A percentile compares a stretch with the other conserved stretches of the same genome.
Evolutionary conservation across 495 filamentous ascomycete genomes (phyloP).

Genomic region (Talaromyces wortmannii): DNA sequence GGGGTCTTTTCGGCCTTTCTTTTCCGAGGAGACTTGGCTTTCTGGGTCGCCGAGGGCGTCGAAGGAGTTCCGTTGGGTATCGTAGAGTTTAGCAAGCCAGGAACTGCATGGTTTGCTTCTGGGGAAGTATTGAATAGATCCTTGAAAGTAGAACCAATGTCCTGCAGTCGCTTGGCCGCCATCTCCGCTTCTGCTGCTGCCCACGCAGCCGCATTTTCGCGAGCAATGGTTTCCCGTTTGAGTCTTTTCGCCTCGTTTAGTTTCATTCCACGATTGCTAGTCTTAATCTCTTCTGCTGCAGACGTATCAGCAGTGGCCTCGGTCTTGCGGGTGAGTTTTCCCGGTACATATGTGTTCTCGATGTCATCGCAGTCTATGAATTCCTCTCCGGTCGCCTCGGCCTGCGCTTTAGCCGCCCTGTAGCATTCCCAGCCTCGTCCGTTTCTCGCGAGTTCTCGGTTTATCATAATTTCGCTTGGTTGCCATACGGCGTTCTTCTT

Average conservation of each 20-base stretch:
- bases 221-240: conserved; percentile 65
- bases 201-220: conserved; percentile 51
- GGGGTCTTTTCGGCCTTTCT: conserved; percentile 19
- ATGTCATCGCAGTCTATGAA: conserved; percentile 54
- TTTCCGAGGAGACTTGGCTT: conserved; percentile 18
- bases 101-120: conserved; percentile 2
- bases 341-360: conserved; percentile 33
- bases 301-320: conserved; percentile 38
- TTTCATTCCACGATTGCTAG: conserved; percentile 85
- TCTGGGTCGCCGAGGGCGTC: conserved; percentile 13
- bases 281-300: conserved; percentile 30
- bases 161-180: conserved; percentile 49
- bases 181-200: conserved; percentile 54
- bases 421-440: conserved; percentile 76
- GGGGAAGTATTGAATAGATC: conserved; percentile 25
- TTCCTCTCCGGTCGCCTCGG: conserved; percentile 57
- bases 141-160: conserved; percentile 44
- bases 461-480: conserved; percentile 94
- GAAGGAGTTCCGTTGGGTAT: background rate
- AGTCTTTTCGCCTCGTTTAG: conserved; percentile 89
- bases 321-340: conserved; percentile 36
- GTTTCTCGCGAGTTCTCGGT: conserved; percentile 70
- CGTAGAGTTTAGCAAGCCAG: conserved; percentile 1
- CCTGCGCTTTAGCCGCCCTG: conserved; percentile 57
- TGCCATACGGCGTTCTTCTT: conserved; percentile 98